phyloP scores from a whole-genome alignment of 2,329 filamentous ascomycete genomes.

The Colletotrichum trifolii region DNA sequence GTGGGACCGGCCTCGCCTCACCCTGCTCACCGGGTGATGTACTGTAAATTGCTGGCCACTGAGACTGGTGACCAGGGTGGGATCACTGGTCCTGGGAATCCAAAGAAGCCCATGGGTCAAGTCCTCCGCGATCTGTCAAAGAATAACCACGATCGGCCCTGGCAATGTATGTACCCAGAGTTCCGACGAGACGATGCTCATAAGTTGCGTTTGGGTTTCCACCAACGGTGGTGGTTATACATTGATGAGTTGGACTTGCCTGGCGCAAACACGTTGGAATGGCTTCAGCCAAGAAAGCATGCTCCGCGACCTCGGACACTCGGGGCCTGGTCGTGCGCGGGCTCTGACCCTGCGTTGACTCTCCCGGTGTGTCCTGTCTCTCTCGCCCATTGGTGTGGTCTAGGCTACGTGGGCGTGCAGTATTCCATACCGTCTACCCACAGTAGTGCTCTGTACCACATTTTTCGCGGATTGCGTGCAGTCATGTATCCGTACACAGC shows the following conservation, averaged over 20 bases:
- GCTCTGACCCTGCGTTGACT: conserved; percentile 31
- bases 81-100: neutral
- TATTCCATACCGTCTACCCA: no score
- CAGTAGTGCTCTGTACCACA: no score
- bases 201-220: neutral
- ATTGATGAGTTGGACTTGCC: no score
- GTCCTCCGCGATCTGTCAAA: conserved; percentile 18
- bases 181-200: neutral
- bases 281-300: conserved; percentile 7
- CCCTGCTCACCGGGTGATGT: conserved; percentile 29
- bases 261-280: conserved; percentile 11
- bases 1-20: conserved; percentile 18
- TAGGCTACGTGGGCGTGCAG: conserved; percentile 12
- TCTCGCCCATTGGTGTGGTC: conserved; percentile 17
- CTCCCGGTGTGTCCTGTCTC: conserved; percentile 25
- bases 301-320: conserved; percentile 4
- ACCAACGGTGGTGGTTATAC: no score
- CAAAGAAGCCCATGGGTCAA: conserved; percentile 12
- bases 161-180: neutral
- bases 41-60: conserved; percentile 13
- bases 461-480: no score
- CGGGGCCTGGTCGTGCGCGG: conserved; percentile 11
- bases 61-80: conserved; percentile 29
- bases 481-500: no score
- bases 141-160: conserved; percentile 1